Base-by-base conservation (phyloP, 345 rosid species). In the Rubroshorea leprosula region DNA sequence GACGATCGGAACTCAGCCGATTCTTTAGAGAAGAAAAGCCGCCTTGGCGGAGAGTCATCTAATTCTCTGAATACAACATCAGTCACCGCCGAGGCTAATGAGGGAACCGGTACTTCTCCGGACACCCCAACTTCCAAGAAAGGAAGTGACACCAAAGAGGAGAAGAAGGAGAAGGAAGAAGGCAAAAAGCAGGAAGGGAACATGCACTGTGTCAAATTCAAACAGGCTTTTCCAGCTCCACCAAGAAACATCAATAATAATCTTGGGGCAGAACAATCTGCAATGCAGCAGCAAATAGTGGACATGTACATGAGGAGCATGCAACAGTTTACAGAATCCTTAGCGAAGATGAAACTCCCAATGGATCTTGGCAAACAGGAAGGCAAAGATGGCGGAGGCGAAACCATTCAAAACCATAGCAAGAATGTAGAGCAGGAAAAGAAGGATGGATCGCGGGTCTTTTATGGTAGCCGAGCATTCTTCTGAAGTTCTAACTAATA, bases 301-400 rank as follows among this genome's bases (percentile, higher is more conserved):
- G 96, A 89, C 64, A 84, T 92, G 93, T 92, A 92, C 77, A 92
- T 92, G 97, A 92, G 87, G 55, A 92, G 97, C 58, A 84, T 91
- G 95, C 92, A 88, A 11, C 95, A 88, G 58, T 88, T 86, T 20
- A 86, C 95, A 0, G 98, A 92, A 54, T 89, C 98, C 21, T 72
- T 92, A 57, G 89, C 90, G 4, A 83, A 92, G 31, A 89, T 92
- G 96, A 89, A 89, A 77, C 93, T 92, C 16, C 98, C 95, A 0
- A 81, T 89, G 87, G 84, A 92, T 69, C 78, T 81, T 6, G 87
- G 75, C 66, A 85, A n/a, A n/a, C n/a, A n/a, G n/a, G n/a, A 78
- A 23, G 74, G 66, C 0, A 68, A 61, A 55, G 78, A 72, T 51
- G 75, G 69, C n/a, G 54, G 13, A 0, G 69, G 67, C 7, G 72